A percentile compares a stretch with the other conserved stretches of the same genome.
Evolutionary conservation across 2,329 filamentous ascomycete genomes (phyloP).

Genomic region (Cercospora brassicicola): DNA sequence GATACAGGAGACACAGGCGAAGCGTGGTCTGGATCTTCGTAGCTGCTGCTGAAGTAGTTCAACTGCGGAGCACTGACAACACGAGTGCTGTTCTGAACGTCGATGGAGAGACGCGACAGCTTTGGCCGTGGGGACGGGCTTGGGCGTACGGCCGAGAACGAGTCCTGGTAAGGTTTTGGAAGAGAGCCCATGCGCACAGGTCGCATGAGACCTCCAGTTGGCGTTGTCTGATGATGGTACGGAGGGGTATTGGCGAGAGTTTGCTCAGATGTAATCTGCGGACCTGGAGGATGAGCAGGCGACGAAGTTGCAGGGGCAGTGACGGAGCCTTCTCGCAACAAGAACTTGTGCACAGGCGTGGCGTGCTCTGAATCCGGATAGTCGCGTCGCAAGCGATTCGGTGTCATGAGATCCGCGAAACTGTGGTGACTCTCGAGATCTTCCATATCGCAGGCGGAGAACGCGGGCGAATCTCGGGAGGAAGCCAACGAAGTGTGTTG

Average conservation of each 20-base stretch:
- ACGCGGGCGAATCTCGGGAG: slow-evolving; percentile 17
- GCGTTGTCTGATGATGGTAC: not conserved
- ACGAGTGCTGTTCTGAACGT: slow-evolving; percentile 2
- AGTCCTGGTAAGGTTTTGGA: slow-evolving; percentile 26
- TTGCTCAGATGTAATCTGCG: slow-evolving; percentile 25
- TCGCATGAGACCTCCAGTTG: slow-evolving; percentile 26
- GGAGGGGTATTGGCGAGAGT: slow-evolving; percentile 16
- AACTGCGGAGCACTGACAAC: not conserved
- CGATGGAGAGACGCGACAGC: slow-evolving; percentile 8
- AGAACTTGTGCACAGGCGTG: slow-evolving; percentile 1
- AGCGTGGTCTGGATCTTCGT: not conserved
- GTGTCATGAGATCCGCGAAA: slow-evolving; percentile 35
- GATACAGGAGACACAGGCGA: slow-evolving; percentile 23
- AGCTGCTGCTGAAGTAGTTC: not conserved
- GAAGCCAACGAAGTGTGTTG: slow-evolving; percentile 3
- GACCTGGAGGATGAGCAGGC: not conserved
- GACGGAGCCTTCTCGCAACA: slow-evolving; percentile 20
- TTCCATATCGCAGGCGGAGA: slow-evolving; percentile 22
- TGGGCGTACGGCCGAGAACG: not conserved
- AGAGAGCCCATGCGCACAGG: slow-evolving; percentile 35
- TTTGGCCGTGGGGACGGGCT: slow-evolving; percentile 19
- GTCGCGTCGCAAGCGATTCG: slow-evolving; percentile 21
- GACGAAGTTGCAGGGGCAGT: slow-evolving; percentile 21
- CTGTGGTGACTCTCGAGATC: slow-evolving; percentile 36
- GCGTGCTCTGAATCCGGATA: not conserved